phyloP scores from a whole-genome alignment of 2,329 filamentous ascomycete species.

The Truncatella angustata region DNA sequence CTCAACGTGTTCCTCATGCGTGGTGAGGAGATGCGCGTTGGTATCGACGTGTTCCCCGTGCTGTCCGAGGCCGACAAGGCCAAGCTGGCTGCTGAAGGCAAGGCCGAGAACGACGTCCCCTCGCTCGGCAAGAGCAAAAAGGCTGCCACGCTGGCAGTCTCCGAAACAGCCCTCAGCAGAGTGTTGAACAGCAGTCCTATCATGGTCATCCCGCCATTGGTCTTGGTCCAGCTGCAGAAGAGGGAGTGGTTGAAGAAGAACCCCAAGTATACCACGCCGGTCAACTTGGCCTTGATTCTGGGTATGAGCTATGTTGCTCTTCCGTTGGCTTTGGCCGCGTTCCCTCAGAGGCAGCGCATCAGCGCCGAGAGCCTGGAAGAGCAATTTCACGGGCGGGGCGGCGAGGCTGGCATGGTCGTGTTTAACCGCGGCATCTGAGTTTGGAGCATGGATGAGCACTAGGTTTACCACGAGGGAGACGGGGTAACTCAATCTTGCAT shows the following conservation, averaged over 20 bases:
- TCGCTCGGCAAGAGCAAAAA: constrained; percentile 84
- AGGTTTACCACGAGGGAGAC: no score
- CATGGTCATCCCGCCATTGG: constrained; percentile 90
- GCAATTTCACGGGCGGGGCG: constrained; percentile 81
- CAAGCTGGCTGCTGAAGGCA: constrained; percentile 53
- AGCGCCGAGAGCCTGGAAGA: constrained; percentile 73
- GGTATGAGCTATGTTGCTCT: constrained; percentile 84
- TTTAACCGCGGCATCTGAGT: constrained; percentile 89
- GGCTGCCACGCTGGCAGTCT: constrained; percentile 85
- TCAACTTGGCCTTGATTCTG: constrained; percentile 87
- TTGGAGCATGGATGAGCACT: not conserved
- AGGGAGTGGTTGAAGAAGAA: constrained; percentile 76
- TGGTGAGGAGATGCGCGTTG: constrained; percentile 86
- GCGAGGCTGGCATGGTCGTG: constrained; percentile 79
- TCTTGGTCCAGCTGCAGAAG: constrained; percentile 81
- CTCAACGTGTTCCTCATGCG: constrained; percentile 98
- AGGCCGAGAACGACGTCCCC: constrained; percentile 61
- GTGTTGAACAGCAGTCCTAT: constrained; percentile 94
- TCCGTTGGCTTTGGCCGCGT: constrained; percentile 84
- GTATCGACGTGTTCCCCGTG: constrained; percentile 89
- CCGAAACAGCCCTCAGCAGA: constrained; percentile 86
- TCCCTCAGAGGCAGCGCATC: constrained; percentile 87
- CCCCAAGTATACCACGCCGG: constrained; percentile 72
- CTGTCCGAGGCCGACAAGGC: constrained; percentile 68
- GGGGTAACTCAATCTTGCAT: no score